Base-by-base conservation (phyloP, 1,139 yeast genomes). In the Diutina siamensis region DNA sequence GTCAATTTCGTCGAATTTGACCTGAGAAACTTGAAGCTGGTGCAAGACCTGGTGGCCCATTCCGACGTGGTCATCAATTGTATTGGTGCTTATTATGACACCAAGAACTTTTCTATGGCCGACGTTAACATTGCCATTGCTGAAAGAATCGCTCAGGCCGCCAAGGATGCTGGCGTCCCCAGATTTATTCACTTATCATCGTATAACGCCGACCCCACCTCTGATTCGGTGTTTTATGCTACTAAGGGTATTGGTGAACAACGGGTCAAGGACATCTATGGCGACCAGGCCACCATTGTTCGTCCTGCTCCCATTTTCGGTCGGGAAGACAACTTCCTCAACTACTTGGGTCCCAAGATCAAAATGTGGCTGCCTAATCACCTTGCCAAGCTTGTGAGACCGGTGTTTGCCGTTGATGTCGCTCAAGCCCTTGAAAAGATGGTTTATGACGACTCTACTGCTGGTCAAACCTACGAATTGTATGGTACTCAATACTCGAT, bases 241-340 rank as follows among this genome's bases (percentile, higher is more conserved):
- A 80, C 95, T 46, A 86, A 85, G 68, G 94, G 86, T 49, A 65
- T 80, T 47, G 92, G 86, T 50, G 95, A 86, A 65, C 72, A 76
- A 57, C 74, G 74, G 31, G 94, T 82, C 38, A 70, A 74, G 52
- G 85, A 78, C 45, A 74, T 75, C 46, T 62, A 76, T 48, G 40
- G 40, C 28, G 94, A 95, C 32, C 84, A 79, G 55, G 72, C 86
- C 45, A 86, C 95, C 33, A 84, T 86, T 57, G 94, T 86, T 40
- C 80, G 95, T 63, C 95, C 95, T 12, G 79, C 85, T 19, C 87
- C 85, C 51, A 74, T 85, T 77, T 86, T 65, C 59, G 94, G 94
- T 40, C 72, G 82, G 59, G 84, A 82, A 59, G 92, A 84, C 61
- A 69, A 74, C 52, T 78, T 86, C 59, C 70, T 86, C 56, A 81